These are phyloP conservation scores for Nakaseomyces uthaithaninus DNA, from an alignment of 1,139 yeast genomes.

Conservation along the genomic window DNA sequence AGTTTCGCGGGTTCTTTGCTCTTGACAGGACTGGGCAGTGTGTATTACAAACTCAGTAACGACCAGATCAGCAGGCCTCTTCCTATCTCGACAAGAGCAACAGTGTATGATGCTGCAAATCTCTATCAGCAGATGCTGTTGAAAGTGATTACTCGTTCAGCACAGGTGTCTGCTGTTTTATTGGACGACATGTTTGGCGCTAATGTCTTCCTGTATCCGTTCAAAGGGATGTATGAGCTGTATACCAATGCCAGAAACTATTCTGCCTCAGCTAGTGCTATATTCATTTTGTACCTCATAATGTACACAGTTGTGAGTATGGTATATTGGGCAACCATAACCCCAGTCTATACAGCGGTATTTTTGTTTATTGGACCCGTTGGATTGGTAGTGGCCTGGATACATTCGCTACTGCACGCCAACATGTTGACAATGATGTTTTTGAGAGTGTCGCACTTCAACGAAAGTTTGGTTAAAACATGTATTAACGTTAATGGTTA, in stretches of 20 bases:
- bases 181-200: conserved; percentile 20
- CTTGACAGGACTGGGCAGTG: conserved; percentile 27
- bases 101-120: conserved; percentile 12
- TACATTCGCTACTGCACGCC: conserved; percentile 28
- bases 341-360: conserved; percentile 28
- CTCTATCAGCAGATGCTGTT: conserved; percentile 15
- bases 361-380: conserved; percentile 28
- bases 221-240: conserved; percentile 20
- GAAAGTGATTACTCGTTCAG: conserved; percentile 11
- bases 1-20: conserved; percentile 28
- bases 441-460: conserved; percentile 24
- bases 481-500: conserved; percentile 16
- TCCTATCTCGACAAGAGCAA: conserved; percentile 14
- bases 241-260: conserved; percentile 15
- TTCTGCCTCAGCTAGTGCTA: conserved; percentile 12
- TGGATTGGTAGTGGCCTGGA: conserved; percentile 24
- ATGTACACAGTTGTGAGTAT: conserved; percentile 18
- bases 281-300: conserved; percentile 17
- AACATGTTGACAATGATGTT: conserved; percentile 29
- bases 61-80: conserved; percentile 20
- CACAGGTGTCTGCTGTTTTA: conserved; percentile 18
- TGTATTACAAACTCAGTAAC: conserved; percentile 23
- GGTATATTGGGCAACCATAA: conserved; percentile 27
- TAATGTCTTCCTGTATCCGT: conserved; percentile 24
- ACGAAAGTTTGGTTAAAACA: conserved; percentile 15